A percentile compares a stretch with the other conserved stretches of the same genome.
phyloP scores from a whole-genome alignment of 179 eudicot genomes.

The Silene noctiflora region DNA sequence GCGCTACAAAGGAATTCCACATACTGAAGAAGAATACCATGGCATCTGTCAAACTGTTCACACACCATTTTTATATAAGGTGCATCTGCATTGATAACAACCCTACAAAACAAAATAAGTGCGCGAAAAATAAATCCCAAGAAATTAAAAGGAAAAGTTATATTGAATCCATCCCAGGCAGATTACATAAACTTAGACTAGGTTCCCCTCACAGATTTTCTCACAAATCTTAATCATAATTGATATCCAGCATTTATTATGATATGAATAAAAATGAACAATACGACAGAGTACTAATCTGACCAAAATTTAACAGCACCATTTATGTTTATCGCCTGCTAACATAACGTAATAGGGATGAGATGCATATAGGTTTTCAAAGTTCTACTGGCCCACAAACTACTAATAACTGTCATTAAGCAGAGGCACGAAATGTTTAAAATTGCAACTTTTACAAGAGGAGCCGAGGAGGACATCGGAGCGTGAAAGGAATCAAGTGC shows the following conservation, averaged over 20 bases:
- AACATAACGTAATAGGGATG: neutral
- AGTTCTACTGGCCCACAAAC: neutral
- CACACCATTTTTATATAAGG: constrained; percentile 95
- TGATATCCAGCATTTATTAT: neutral
- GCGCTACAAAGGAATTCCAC: constrained; percentile 90
- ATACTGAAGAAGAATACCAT: constrained; percentile 96
- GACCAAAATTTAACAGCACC: neutral
- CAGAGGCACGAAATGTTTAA: neutral
- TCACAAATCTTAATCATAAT: neutral
- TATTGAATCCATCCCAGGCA: neutral
- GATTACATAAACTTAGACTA: neutral
- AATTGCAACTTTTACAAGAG: neutral
- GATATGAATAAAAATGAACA: neutral
- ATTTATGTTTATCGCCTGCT: neutral
- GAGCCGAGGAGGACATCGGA: neutral
- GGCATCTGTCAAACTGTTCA: constrained; percentile 97
- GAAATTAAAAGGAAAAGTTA: neutral
- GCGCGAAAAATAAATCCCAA: neutral
- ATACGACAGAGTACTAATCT: neutral
- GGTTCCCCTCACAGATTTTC: neutral
- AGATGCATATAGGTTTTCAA: neutral
- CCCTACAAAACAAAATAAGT: constrained; percentile 49
- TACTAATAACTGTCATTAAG: neutral
- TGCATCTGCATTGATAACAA: constrained; percentile 73
- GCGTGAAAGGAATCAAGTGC: neutral